Evolutionary conservation across 306 rosid species (phyloP).

Genomic region (Quercus cerris): DNA sequence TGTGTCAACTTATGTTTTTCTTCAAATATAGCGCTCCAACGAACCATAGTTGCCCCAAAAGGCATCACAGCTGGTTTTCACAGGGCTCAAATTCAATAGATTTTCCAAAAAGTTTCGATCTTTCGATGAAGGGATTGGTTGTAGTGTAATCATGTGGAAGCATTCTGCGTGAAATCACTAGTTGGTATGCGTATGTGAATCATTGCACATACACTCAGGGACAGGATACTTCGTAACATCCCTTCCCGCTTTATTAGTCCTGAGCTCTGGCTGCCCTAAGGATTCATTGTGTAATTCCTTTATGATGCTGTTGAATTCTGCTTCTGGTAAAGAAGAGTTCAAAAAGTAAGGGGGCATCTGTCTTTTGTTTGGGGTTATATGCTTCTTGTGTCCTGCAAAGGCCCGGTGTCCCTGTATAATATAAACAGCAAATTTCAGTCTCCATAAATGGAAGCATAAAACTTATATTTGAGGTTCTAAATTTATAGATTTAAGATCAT

Average conservation of each 20-base stretch:
- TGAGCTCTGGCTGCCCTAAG: slow-evolving; percentile 76
- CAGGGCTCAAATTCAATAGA: slow-evolving; percentile 28
- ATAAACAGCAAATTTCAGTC: slow-evolving; percentile 15
- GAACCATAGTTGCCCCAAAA: slow-evolving; percentile 14
- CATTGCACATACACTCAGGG: slow-evolving; percentile 88
- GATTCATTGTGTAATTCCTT: slow-evolving; percentile 73
- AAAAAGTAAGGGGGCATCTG: slow-evolving; percentile 82
- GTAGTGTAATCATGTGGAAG: background rate
- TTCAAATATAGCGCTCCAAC: background rate
- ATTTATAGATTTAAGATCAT: background rate
- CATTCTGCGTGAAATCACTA: slow-evolving; percentile 22
- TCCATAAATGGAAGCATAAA: background rate
- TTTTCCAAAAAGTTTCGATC: background rate
- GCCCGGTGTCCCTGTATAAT: slow-evolving; percentile 82
- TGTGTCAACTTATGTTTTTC: slow-evolving; percentile 8
- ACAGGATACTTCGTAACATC: slow-evolving; percentile 93
- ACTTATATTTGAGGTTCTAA: background rate
- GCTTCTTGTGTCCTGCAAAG: slow-evolving; percentile 86
- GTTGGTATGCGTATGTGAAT: slow-evolving; percentile 24
- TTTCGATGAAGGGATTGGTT: background rate
- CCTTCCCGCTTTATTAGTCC: slow-evolving; percentile 54
- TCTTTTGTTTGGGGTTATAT: slow-evolving; percentile 92
- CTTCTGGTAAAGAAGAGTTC: slow-evolving; percentile 62
- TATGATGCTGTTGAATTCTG: slow-evolving; percentile 64
- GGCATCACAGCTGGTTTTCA: background rate